A percentile compares a stretch with the other conserved stretches of the same genome.
phyloP scores from a whole-genome alignment of 108 stramenopile genomes.

The Bacterosira constricta region DNA sequence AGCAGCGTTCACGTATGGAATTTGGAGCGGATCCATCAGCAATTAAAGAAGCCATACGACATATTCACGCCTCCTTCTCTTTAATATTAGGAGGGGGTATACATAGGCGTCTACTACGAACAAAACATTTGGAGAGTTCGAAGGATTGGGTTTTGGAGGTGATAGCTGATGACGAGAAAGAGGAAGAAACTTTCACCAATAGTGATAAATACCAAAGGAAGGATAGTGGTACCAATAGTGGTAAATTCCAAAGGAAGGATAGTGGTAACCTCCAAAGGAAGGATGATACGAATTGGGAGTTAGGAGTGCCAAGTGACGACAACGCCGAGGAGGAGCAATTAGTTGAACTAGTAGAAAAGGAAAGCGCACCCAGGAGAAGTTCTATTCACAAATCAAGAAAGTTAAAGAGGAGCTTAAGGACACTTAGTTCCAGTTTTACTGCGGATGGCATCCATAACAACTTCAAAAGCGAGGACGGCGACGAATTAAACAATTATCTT shows the following conservation, averaged over 20 bases:
- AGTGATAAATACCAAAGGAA: not conserved
- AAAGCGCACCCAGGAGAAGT: not conserved
- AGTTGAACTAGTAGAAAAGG: no score
- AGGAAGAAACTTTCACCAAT: not conserved
- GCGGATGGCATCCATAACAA: not conserved
- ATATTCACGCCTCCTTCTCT: conserved; percentile 60
- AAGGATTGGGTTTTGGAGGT: conserved; percentile 27
- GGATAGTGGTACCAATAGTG: not conserved
- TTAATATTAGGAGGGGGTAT: conserved; percentile 73
- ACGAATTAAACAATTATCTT: no score
- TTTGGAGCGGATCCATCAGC: conserved; percentile 65
- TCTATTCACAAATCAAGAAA: not conserved
- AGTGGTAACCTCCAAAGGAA: not conserved
- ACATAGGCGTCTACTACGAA: conserved; percentile 43
- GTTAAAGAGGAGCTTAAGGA: not conserved
- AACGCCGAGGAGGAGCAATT: no score
- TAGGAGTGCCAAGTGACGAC: not conserved
- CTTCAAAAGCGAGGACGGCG: not conserved
- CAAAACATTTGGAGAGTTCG: conserved; percentile 32
- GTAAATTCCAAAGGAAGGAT: not conserved
- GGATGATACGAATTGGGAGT: not conserved
- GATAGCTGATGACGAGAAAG: not conserved
- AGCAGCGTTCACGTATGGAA: conserved; percentile 15
- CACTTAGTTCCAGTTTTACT: not conserved
- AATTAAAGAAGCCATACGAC: conserved; percentile 51